Base-by-base conservation (phyloP, 768 basidiomycete species). In the Lepiota venenata region DNA sequence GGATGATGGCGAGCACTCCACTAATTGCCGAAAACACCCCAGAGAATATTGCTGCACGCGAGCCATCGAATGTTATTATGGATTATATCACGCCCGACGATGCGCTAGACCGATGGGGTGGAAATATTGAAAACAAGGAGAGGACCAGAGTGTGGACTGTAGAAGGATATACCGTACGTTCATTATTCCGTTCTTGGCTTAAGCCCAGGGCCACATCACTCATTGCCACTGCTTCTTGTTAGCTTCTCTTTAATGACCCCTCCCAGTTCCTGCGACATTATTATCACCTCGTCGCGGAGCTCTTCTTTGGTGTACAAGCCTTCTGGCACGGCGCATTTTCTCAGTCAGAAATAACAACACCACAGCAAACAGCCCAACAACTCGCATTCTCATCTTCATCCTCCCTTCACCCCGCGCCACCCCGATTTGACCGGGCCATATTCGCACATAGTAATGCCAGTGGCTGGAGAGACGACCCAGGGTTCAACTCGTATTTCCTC, bases 231-330 rank as follows among this genome's bases (percentile, higher is more conserved):
- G 22, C 18, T 46, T 52, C 47, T 46, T 44, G 5, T 15, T 43
- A 84, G 82, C 59, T 83, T 10, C 65, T 84, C 36, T 75, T 85
- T 62, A 88, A 88, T 64, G 89, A 90, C 56, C 87, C 89, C 0
- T 53, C 66, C 1, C 88, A 91, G 63, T 88, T 93, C 76, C 76
- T 93, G n/a, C 72, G 76, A 43, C 92, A 93, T 65, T 93, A 92
- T 67, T 93, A 93, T 68, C 92, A 93, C 69, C 85, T 91, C 56
- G 87, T 87, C 29, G 92, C 87, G 0, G 92, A 94, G 64, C 81
- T 91, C 44, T 71, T 91, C 53, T 72, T 93, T 29, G 91, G 91
- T 29, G 70, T 80, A 2, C 90, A 88, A 78, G 80, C 88, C 1
- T 80, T 90, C 61, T 90, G 85, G 85, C 73, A 75, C 42, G 84